Evolutionary conservation across 2,329 filamentous ascomycete genomes (phyloP).

Genomic region (Truncatella angustata): DNA sequence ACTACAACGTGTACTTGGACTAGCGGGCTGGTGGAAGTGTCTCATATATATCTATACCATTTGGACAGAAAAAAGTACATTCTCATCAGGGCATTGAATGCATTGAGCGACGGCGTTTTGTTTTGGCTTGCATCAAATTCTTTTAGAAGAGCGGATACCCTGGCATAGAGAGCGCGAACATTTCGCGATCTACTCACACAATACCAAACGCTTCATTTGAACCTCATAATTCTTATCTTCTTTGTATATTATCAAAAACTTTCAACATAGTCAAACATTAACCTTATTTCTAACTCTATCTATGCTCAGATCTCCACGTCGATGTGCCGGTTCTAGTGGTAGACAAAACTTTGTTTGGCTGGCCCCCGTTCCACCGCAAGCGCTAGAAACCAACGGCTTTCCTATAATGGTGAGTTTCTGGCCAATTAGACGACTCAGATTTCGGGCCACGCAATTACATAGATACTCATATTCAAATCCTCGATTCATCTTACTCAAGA

Average conservation of each 20-base stretch:
- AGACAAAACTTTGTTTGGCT: too few relatives aligned
- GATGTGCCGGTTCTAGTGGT: too few relatives aligned
- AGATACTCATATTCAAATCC: too few relatives aligned
- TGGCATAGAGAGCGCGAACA: conserved; percentile 1
- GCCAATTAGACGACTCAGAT: too few relatives aligned
- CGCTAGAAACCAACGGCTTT: background rate
- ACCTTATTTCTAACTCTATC: background rate
- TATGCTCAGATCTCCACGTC: background rate
- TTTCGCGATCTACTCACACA: background rate
- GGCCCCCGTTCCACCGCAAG: too few relatives aligned
- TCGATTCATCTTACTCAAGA: too few relatives aligned
- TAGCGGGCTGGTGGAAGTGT: background rate
- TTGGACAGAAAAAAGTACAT: background rate
- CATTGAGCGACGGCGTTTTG: conserved; percentile 6
- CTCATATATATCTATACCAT: background rate
- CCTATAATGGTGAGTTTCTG: too few relatives aligned
- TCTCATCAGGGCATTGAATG: background rate
- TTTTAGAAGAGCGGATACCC: conserved; percentile 5
- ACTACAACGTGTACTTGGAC: background rate
- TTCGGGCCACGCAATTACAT: too few relatives aligned
- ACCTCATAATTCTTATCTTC: too few relatives aligned
- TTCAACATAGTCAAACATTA: too few relatives aligned
- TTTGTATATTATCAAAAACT: too few relatives aligned
- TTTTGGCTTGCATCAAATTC: background rate
- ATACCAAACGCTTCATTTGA: background rate